A percentile compares a stretch with the other conserved stretches of the same genome.
These are phyloP conservation scores for Chionographis japonica DNA, from an alignment of 106 monocot genomes.

Conservation along the genomic window DNA sequence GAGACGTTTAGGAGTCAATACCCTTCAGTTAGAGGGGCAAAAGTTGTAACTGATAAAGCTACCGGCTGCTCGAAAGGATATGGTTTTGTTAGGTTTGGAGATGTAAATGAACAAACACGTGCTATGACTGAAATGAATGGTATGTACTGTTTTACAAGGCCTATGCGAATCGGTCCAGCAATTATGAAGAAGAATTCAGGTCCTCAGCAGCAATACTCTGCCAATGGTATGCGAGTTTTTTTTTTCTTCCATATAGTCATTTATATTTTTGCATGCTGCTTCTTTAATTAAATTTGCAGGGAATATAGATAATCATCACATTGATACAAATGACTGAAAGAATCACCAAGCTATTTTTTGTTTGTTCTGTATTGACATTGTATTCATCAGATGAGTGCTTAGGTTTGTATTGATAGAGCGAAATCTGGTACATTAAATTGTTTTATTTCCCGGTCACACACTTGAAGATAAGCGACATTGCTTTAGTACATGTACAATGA, in stretches of 20 bases:
- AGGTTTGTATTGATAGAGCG: neutral
- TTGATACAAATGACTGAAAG: neutral
- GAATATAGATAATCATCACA: neutral
- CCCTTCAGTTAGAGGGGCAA: constrained; percentile 73
- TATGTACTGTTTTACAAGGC: constrained; percentile 51
- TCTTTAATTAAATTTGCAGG: constrained; percentile 11
- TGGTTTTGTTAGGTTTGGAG: constrained; percentile 82
- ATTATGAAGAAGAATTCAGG: constrained; percentile 49
- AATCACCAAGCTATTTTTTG: neutral
- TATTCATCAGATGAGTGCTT: constrained; percentile 5
- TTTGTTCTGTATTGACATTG: neutral
- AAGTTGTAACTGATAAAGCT: constrained; percentile 60
- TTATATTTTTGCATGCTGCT: neutral
- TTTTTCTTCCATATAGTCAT: neutral
- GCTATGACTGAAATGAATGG: constrained; percentile 93
- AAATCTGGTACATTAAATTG: neutral
- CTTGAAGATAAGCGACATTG: constrained; percentile 24
- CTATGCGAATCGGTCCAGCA: constrained; percentile 76
- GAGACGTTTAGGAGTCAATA: constrained; percentile 56
- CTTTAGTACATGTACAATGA: constrained; percentile 15
- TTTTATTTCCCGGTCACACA: constrained; percentile 4
- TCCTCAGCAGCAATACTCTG: constrained; percentile 27
- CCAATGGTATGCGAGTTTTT: constrained; percentile 23
- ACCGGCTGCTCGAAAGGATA: constrained; percentile 82
- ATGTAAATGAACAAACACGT: constrained; percentile 59